phyloP scores from a whole-genome alignment of 345 rosid species.

The Fremontodendron californicum region DNA sequence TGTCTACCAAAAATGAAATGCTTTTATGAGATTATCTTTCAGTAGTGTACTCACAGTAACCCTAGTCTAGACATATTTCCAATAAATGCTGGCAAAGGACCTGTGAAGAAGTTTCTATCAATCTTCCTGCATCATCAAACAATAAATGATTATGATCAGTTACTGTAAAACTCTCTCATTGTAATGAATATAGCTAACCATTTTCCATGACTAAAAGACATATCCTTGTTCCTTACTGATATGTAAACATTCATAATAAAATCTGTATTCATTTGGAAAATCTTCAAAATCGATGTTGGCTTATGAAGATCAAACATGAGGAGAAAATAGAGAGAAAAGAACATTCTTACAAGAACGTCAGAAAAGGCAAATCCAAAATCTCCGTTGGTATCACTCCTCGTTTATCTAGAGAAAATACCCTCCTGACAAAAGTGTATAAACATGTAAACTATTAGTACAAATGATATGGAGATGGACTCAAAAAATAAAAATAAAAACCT shows the following conservation, averaged over 20 bases:
- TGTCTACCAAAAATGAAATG: background rate
- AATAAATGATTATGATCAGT: background rate
- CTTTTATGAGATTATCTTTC: background rate
- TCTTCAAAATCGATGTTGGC: background rate
- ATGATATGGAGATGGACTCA: background rate
- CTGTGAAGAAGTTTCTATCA: constrained; percentile 32
- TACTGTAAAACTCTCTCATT: background rate
- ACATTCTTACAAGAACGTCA: constrained; percentile 9
- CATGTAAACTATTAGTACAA: background rate
- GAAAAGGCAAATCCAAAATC: constrained; percentile 29
- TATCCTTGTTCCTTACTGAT: background rate
- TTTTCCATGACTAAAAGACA: background rate
- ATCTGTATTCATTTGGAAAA: background rate
- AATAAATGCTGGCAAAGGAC: constrained; percentile 36
- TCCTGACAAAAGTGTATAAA: constrained; percentile 17
- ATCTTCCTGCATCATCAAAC: constrained; percentile 26
- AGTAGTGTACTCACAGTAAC: constrained; percentile 24
- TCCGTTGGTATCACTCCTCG: constrained; percentile 28
- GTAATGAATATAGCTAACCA: background rate
- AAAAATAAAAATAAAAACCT: background rate
- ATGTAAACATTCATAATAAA: background rate
- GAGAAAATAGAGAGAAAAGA: background rate
- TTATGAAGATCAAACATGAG: background rate
- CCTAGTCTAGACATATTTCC: constrained; percentile 27
- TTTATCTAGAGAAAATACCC: constrained; percentile 20